These are phyloP conservation scores for Fagopyrum tataricum DNA, from an alignment of 148 eudicot species.

Conservation along the genomic window DNA sequence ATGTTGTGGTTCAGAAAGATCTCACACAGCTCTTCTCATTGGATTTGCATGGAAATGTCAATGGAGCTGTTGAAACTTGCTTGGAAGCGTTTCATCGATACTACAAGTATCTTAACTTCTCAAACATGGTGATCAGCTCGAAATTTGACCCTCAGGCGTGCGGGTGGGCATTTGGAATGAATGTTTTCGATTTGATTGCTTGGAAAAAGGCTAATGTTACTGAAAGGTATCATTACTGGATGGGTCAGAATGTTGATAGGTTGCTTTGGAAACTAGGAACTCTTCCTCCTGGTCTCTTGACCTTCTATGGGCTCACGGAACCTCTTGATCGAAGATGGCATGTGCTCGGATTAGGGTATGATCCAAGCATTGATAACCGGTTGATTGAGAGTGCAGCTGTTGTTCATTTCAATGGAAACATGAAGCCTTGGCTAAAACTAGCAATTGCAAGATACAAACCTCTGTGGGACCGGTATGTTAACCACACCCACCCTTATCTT, in stretches of 20 bases:
- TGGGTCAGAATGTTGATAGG: constrained; percentile 11
- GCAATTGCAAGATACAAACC: constrained; percentile 16
- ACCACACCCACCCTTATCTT: constrained; percentile 12
- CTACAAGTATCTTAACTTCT: constrained; percentile 18
- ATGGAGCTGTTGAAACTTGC: constrained; percentile 20
- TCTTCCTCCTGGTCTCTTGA: constrained; percentile 18
- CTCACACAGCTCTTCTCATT: constrained; percentile 17
- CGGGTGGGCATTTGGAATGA: constrained; percentile 21
- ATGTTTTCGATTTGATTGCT: constrained; percentile 18
- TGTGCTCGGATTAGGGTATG: constrained; percentile 19
- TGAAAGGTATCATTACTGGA: constrained; percentile 15
- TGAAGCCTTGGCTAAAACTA: constrained; percentile 21
- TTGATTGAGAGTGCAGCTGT: constrained; percentile 18
- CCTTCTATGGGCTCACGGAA: constrained; percentile 19
- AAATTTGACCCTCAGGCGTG: constrained; percentile 20
- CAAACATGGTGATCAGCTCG: constrained; percentile 14
- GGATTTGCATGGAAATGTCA: constrained; percentile 18
- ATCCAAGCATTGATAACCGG: constrained; percentile 17
- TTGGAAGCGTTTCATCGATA: constrained; percentile 16
- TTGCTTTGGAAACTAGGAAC: constrained; percentile 18
- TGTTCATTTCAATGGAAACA: constrained; percentile 20
- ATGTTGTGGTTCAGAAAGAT: constrained; percentile 19
- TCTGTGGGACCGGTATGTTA: constrained; percentile 20
- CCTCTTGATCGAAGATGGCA: constrained; percentile 22
- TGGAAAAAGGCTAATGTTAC: constrained; percentile 17